Percentiles rank a stretch among this genome's conserved stretches.
These are phyloP conservation scores for Nosema muscidifuracis DNA, from an alignment of 371 early-diverging fungal genomes.

Conservation along the genomic window DNA sequence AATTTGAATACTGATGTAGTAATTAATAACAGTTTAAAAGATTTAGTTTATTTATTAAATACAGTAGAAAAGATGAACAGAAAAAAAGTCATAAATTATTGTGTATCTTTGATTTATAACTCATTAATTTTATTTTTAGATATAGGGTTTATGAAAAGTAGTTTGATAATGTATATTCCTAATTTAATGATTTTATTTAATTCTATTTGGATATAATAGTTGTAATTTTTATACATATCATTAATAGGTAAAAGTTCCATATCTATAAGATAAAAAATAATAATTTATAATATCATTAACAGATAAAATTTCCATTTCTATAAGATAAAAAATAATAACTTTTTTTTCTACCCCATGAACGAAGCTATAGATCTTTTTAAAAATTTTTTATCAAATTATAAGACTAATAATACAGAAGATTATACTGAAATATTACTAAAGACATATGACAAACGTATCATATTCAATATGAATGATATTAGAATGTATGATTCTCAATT, in stretches of 20 bases:
- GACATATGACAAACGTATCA: constrained; percentile 32
- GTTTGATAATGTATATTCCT: not conserved
- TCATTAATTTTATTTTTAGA: not conserved
- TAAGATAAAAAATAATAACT: too few relatives aligned
- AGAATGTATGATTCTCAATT: constrained; percentile 54
- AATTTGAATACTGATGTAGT: not conserved
- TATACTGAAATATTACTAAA: constrained; percentile 22
- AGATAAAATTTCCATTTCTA: too few relatives aligned
- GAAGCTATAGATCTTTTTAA: constrained; percentile 8
- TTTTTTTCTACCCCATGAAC: not conserved
- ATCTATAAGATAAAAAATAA: too few relatives aligned
- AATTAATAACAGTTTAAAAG: not conserved
- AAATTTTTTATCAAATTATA: constrained; percentile 28
- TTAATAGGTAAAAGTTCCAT: too few relatives aligned
- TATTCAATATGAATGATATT: constrained; percentile 57
- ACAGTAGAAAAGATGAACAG: not conserved
- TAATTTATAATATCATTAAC: too few relatives aligned
- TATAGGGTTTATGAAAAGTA: not conserved
- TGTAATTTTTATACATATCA: too few relatives aligned
- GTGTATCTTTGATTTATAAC: not conserved
- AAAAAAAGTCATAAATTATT: constrained; percentile 13
- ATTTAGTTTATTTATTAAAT: not conserved
- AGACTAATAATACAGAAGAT: constrained; percentile 4
- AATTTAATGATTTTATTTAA: not conserved
- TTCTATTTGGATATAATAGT: not conserved